Base-by-base conservation (phyloP, 2,329 filamentous ascomycete species). In the Neophaeococcomyces aloes region DNA sequence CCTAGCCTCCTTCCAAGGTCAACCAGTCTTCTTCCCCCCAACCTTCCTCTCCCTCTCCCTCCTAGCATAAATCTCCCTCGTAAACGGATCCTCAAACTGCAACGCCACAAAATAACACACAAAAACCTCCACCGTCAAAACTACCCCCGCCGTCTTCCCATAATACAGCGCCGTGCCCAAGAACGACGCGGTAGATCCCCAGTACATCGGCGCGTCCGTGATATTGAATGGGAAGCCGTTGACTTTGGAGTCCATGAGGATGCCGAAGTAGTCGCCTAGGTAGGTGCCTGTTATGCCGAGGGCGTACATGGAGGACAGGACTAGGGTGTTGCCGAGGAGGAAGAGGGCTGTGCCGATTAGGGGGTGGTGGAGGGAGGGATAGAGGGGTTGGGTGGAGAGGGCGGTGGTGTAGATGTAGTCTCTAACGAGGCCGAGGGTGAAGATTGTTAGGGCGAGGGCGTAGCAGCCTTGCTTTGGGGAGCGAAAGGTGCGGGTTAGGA, bases 231-330 rank as follows among this genome's bases (percentile, higher is more conserved):
- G 91, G 62, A 98, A 98, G 11, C 85, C 83, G 10, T 87, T 94
- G 41, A 98, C 88, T 57, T 89, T 89, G 54, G 82, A 70, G 61
- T 96, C 89, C 87, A 95, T 94, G 53, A 98, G 73, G 62, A 96
- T 95, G 55, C 91, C 91, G 61, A 96, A 98, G 72, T 98, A 98
- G 70, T 98, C 91, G 56, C 91, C 91, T 29, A 98, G 72, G 62
- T 95, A 98, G 29, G 91, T 98, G 50, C 91, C 91, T 1, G 87
- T 95, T 58, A 98, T 78, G 46, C 91, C 91, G 31, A 98, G 78
- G 27, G 81, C 83, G 79, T 80, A 95, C 67, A 94, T 96, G 48
- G 84, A 91, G 27, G 82, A 81, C 39, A 96, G 57, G 38, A 98
- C 91, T 29, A 98, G 78, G 40, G 83, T 65, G 64, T 94, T 95